Conservation (phyloP, 176 grass and related monocot species). For the Carex pumila region DNA sequence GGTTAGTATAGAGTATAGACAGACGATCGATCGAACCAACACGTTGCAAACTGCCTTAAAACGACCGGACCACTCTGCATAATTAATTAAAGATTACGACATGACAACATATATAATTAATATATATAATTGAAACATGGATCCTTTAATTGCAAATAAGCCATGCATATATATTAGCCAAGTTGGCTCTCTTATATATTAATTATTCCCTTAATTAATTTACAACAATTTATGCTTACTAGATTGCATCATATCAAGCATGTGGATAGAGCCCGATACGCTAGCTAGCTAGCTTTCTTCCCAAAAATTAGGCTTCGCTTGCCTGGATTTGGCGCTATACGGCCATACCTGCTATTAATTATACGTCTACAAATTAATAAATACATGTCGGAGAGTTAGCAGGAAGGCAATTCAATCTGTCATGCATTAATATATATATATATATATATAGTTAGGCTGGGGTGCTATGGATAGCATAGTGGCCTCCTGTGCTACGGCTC, state of each 20-base stretch:
- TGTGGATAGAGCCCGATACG: slow-evolving; percentile 17
- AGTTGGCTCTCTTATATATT: slow-evolving; percentile 10
- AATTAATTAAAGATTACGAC: slow-evolving; percentile 25
- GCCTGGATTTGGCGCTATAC: slow-evolving; percentile 8
- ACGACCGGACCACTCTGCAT: slow-evolving; percentile 17
- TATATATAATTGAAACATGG: slow-evolving; percentile 7
- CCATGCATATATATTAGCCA: background rate
- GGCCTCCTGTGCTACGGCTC: too few relatives aligned
- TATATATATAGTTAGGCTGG: too few relatives aligned
- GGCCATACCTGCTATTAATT: background rate
- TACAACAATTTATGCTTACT: slow-evolving; percentile 18
- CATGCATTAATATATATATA: background rate
- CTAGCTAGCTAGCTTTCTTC: background rate
- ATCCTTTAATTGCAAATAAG: background rate
- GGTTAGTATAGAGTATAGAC: background rate
- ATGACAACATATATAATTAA: slow-evolving; percentile 4
- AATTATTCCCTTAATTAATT: slow-evolving; percentile 9
- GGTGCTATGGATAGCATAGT: too few relatives aligned
- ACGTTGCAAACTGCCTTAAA: slow-evolving; percentile 19
- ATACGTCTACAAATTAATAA: slow-evolving; percentile 4
- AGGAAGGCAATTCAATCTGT: slow-evolving; percentile 18
- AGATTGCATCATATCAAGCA: slow-evolving; percentile 11
- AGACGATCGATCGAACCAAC: slow-evolving; percentile 21
- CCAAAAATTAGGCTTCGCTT: slow-evolving; percentile 12
- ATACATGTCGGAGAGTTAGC: slow-evolving; percentile 10